Evolutionary conservation across 495 filamentous ascomycete genomes (phyloP).

Genomic region (Aspergillus sclerotioniger): DNA sequence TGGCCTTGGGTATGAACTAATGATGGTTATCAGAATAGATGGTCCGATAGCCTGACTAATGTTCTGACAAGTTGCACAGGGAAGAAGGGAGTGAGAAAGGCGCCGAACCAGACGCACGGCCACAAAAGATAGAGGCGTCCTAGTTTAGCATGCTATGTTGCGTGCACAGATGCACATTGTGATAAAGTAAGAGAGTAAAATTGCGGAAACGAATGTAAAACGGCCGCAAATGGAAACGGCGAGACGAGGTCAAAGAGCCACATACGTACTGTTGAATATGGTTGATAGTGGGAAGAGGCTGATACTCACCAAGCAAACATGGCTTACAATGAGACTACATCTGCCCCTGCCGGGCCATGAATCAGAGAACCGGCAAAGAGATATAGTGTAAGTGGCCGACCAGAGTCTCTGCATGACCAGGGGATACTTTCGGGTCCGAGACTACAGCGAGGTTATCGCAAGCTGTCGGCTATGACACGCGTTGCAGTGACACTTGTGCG

Average conservation of each 20-base stretch:
- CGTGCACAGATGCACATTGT: neutral
- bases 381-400: neutral
- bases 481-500: slow-evolving; percentile 1
- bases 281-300: neutral
- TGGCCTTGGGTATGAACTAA: neutral
- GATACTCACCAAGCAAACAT: neutral
- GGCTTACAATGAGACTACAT: neutral
- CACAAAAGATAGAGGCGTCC: neutral
- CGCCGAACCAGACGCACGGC: neutral
- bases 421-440: slow-evolving; percentile 1
- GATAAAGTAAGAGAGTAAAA: neutral
- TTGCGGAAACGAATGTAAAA: neutral
- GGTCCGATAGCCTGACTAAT: neutral
- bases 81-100: neutral
- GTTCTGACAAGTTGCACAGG: neutral
- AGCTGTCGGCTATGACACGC: slow-evolving; percentile 4
- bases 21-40: neutral
- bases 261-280: neutral
- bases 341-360: neutral
- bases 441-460: neutral
- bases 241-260: neutral
- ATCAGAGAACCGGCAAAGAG: neutral
- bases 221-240: no score
- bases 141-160: neutral
- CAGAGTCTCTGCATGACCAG: neutral